Base-by-base conservation (phyloP, 2,329 filamentous ascomycete species). In the Talaromyces sp. region DNA sequence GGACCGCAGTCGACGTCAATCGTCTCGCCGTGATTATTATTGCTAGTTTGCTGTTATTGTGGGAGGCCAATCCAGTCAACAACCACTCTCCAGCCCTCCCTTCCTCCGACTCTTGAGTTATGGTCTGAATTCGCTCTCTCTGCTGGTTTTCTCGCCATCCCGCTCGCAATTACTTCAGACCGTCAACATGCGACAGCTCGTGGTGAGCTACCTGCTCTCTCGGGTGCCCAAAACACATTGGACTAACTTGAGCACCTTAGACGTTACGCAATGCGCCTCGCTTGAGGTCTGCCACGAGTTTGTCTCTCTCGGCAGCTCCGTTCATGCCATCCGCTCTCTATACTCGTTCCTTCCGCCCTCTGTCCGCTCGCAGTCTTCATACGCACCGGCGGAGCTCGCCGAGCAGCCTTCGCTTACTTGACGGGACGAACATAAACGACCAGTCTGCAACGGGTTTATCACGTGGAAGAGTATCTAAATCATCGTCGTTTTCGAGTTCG, bases 131-230 rank as follows among this genome's bases (percentile, higher is more conserved):
- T 46, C 21, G 43, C 43, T 46, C 21, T 24, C 43, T 46, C 11
- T 12, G 3, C 43, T 19, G 19, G 19, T 46, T 24, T 46, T 32
- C 32, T 35, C 24, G 14, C n/a, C 35, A 35, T 63, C 57, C 61
- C 61, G 62, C 65, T 61, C 14, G 12, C 48, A 52, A 29, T 52
- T 29, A n/a, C 21, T 29, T 19, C 68, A 62, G 65, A 66, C 65
- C 38, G 65, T 66, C 62, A 59, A 61, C 29, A 70, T 74, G 71
- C 70, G 67, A 64, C 65, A 68, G 66, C 62, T 67, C 62, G 68
- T 67, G 53, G 72, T 74, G 70, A 65, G 52, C 26, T 29, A 29
- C 43, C 43, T 50, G 24, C 14, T 6, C 26, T 6, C 26, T 7
- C 27, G 24, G 12, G 12, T 52, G 27, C 19, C n/a, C 43, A 12